Conservation (phyloP, 108 stramenopile genomes). For the Cylindrotheca fusiformis region DNA sequence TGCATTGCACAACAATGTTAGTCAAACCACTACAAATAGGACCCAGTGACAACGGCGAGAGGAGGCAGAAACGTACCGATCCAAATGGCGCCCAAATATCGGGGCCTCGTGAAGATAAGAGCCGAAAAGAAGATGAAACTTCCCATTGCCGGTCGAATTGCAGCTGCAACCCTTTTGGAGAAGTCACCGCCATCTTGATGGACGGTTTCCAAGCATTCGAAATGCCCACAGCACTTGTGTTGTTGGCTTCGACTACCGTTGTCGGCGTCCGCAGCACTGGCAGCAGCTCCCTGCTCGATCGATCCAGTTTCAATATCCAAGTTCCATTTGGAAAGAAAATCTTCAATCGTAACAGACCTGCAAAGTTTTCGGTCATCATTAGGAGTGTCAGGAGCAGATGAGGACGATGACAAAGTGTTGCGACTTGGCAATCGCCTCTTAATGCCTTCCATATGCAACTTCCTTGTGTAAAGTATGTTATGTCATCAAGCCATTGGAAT, state of each 20-base stretch:
- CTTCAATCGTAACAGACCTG: neutral
- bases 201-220: neutral
- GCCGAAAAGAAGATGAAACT: slow-evolving; percentile 17
- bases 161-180: neutral
- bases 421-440: no score
- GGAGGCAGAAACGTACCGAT: neutral
- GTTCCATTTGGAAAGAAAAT: slow-evolving; percentile 2
- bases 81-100: slow-evolving; percentile 10
- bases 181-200: slow-evolving; percentile 12
- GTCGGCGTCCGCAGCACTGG: neutral
- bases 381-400: no score
- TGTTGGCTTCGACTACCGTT: neutral
- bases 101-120: slow-evolving; percentile 16
- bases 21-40: no score
- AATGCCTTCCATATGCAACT: no score
- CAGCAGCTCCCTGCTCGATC: neutral
- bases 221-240: neutral
- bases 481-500: no score
- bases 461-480: no score
- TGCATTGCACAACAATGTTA: no score
- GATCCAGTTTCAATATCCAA: slow-evolving; percentile 9
- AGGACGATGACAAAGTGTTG: no score
- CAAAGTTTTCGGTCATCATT: no score
- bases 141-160: slow-evolving; percentile 16
- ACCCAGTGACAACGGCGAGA: slow-evolving; percentile 18